Base-by-base conservation (phyloP, 352 stramenopile genomes). In the Pythium brachiatum region DNA sequence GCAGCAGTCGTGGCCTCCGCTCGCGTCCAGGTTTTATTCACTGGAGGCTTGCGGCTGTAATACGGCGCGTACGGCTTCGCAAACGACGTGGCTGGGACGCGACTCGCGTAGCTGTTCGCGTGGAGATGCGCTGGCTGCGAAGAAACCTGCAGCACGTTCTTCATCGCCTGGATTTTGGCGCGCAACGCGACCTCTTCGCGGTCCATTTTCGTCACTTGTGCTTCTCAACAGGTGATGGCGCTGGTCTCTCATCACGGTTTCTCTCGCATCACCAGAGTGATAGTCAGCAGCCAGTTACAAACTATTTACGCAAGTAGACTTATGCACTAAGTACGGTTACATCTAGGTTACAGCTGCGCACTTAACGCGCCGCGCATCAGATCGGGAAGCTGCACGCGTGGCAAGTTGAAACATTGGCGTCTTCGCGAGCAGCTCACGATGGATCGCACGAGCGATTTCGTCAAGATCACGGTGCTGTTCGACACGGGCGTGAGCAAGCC, bases 391-490 rank as follows among this genome's bases (percentile, higher is more conserved):
- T 21, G 36, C 36, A 50, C 58, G 58, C 58, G 58, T 63, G 56
- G 56, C 60, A n/a, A n/a, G n/a, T n/a, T n/a, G n/a, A n/a, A 20
- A 62, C n/a, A 48, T 58, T 46, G 7, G n/a, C 55, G 43, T 6
- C 9, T 34, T 18, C 25, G 56, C n/a, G n/a, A n/a, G n/a, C n/a
- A n/a, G n/a, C n/a, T n/a, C n/a, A 64, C 38, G 4, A 87, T 74
- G 76, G 85, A 94, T 71, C 80, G 83, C 26, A 94, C 85, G 65
- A 84, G 78, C 71, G 83, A 94, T 68, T 94, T 94, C 47, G 82
- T 92, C 48, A 81, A 84, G 62, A 91, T 94, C 67, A 84, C 81
- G 46, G 78, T 92, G 74, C 80, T 94, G 27, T 94, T 92, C 44
- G 82, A 90, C 66, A 88, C 79, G 25, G 79, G 83, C n/a, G 62